phyloP scores from a whole-genome alignment of 2,329 filamentous ascomycete species.

The Nannizziopsis arthrosporioides region DNA sequence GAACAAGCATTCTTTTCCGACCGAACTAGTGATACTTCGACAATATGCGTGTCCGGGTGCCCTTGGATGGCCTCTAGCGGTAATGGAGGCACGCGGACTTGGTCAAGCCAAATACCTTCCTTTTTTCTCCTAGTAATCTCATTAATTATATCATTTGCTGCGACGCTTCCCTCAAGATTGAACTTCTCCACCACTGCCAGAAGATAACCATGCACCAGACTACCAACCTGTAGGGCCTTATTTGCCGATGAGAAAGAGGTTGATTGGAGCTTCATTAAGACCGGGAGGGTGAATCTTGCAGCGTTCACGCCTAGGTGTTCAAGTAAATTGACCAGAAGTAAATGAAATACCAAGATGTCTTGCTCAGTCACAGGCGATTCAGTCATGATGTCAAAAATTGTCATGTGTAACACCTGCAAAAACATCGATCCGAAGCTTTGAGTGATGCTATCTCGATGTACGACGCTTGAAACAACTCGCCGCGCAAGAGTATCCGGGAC shows the following conservation, averaged over 20 bases:
- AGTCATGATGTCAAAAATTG: conserved; percentile 77
- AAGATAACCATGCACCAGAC: conserved; percentile 79
- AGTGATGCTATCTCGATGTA: conserved; percentile 47
- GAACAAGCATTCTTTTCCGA: conserved; percentile 42
- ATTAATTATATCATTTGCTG: conserved; percentile 59
- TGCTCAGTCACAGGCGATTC: conserved; percentile 60
- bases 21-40: conserved; percentile 35
- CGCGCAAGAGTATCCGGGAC: conserved; percentile 37
- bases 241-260: conserved; percentile 51
- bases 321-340: conserved; percentile 63
- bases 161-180: conserved; percentile 56
- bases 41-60: conserved; percentile 20
- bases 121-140: conserved; percentile 65
- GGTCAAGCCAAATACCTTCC: conserved; percentile 68
- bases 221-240: conserved; percentile 67
- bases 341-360: conserved; percentile 65
- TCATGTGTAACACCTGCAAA: conserved; percentile 68
- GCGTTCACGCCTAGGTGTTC: conserved; percentile 73
- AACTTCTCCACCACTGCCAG: conserved; percentile 69
- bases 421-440: conserved; percentile 52
- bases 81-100: conserved; percentile 58
- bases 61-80: conserved; percentile 47
- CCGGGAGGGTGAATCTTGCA: conserved; percentile 64
- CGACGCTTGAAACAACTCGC: conserved; percentile 58
- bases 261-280: conserved; percentile 80